phyloP scores from a whole-genome alignment of 2,329 filamentous ascomycete species.

The Monosporascus sp. region DNA sequence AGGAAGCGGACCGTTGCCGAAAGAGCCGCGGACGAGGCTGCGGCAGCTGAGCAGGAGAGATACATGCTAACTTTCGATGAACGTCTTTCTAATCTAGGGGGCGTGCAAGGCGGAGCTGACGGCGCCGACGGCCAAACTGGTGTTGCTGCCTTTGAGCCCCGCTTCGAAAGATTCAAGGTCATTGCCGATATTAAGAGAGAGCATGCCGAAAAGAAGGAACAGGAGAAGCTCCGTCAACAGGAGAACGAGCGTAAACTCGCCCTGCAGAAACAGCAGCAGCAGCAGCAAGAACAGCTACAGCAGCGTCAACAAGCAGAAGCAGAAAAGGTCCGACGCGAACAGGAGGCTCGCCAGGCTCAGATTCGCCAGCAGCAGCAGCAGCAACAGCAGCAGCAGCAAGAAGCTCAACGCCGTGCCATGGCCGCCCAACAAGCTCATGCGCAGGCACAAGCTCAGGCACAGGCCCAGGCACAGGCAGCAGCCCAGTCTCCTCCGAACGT shows the following conservation, averaged over 20 bases:
- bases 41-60: constrained; percentile 81
- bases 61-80: constrained; percentile 94
- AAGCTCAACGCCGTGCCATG: constrained; percentile 18
- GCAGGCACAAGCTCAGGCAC: constrained; percentile 18
- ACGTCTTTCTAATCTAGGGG: constrained; percentile 57
- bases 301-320: constrained; percentile 33
- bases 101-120: constrained; percentile 51
- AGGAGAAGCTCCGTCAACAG: constrained; percentile 66
- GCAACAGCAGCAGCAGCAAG: constrained; percentile 25
- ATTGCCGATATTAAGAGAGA: constrained; percentile 79
- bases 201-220: constrained; percentile 70
- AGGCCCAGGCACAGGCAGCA: constrained; percentile 24
- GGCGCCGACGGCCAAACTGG: constrained; percentile 65
- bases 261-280: constrained; percentile 41
- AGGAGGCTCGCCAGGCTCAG: not conserved
- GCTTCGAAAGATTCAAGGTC: constrained; percentile 88
- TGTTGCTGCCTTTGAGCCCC: constrained; percentile 71
- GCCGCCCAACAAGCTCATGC: constrained; percentile 21
- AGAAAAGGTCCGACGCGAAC: constrained; percentile 16
- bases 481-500: constrained; percentile 26
- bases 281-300: constrained; percentile 39
- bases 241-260: constrained; percentile 53
- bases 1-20: constrained; percentile 93
- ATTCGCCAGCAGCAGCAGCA: constrained; percentile 19
- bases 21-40: constrained; percentile 88